Evolutionary conservation across 768 basidiomycete species (phyloP), one percentile per base, ranked within the genome.

Genomic region (Xerocomellus chrysenteron): DNA sequence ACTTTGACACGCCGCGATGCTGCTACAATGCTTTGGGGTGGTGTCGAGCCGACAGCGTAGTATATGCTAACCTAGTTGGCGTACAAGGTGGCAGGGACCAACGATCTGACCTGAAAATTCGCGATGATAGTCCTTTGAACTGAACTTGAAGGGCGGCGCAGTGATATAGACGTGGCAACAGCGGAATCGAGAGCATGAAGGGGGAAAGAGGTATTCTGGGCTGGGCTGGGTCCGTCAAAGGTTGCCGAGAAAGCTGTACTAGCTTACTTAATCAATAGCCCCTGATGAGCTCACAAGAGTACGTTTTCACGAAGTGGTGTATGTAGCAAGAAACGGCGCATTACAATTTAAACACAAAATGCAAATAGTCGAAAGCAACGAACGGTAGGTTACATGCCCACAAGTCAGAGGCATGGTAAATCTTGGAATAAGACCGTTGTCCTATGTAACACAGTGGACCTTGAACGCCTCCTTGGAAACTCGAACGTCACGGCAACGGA

Each of bases 401-500:
- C 30, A 32, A 32, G 30, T 32, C 30, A 32, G 30, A 32, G 30
- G 30, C 30, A 33, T 33, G 12, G 0, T 47, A 32, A 13, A 32
- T 21, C 12, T 11, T 24, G 42, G 28, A 16, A 28, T 17, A 32
- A 32, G 10, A 7, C 28, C 26, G 19, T 10, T 6, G 11, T 40
- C 16, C 35, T 26, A 21, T 21, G 21, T 21, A n/a, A 24, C 47
- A 7, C 11, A n/a, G 11, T 35, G 4, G 33, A 33, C 32, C 24
- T 5, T 30, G 3, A 30, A 4, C 21, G 13, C 45, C 12, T 10
- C 41, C 11, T 10, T 32, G 30, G 30, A 26, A 30, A 12, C 41
- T 7, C 9, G 10, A 12, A 35, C 30, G 26, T 69, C 55, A 73
- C 5, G 58, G 41, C 6, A 47, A 50, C 30, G 58, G 49, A 32